Evolutionary conservation across 345 rosid genomes (phyloP), one percentile per base, ranked within the genome.

Genomic region (Physaria fendleri): DNA sequence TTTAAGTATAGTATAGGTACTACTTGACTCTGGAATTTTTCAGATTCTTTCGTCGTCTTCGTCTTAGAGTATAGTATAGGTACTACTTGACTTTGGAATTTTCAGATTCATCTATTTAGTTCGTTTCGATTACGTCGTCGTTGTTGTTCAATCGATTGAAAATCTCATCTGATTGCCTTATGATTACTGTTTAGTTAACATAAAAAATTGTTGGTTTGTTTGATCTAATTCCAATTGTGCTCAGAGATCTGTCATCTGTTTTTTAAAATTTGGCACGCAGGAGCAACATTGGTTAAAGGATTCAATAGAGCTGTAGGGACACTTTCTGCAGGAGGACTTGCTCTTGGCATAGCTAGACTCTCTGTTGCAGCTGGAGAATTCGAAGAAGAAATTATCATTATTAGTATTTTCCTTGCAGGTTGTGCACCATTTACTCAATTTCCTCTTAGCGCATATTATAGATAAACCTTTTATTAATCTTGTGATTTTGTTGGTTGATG

Each of bases 301-400:
- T 87, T 90, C 64, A 87, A 90, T 74, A 82, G 97, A 24, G 97
- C 87, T 5, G 3, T 90, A 29, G 97, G 97, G 12, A 90, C 97
- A 45, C 34, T 90, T 5, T 81, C 89, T n/a, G 97, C 95, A 6
- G 97, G 89, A 45, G 81, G 76, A 13, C 81, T 90, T 38, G 85
- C 95, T 56, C 80, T 90, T 28, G 95, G 94, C 20, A 75, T 87
- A 23, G 95, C 97, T 3, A 85, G 85, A 74, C 57, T 90, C 37
- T 73, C 85, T 18, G 13, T 72, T 1, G 27, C 25, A 27, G 71
- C 78, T 0, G 95, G 97, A 62, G 46, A 58, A 8, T 80, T 71
- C 25, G 76, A 81, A 52, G 95, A 87, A 76, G 72, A 46, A 29
- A 32, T 82, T 40, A 75, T 85, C 56, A 56, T 87, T 15, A 29